Evolutionary conservation across 2,329 filamentous ascomycete species (phyloP).

Genomic region (Colletotrichum godetiae): DNA sequence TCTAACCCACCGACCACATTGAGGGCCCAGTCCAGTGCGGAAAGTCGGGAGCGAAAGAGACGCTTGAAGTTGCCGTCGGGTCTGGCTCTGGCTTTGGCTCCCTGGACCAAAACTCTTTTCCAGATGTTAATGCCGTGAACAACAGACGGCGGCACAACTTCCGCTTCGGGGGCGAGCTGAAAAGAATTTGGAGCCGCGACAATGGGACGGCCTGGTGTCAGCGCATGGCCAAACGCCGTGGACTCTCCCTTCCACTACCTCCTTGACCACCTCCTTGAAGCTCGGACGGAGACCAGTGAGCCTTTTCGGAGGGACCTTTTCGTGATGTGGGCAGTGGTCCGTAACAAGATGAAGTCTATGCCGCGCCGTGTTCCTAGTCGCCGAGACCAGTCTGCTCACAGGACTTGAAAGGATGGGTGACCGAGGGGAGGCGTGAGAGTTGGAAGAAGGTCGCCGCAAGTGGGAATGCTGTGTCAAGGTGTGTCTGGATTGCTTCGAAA

Average conservation of each 20-base stretch:
- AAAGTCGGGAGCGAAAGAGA: not conserved
- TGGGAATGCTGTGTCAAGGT: not conserved
- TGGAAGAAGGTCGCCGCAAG: not conserved
- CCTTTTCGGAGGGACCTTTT: not conserved
- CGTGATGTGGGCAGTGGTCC: constrained; percentile 25
- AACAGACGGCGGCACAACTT: constrained; percentile 18
- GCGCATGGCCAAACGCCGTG: constrained; percentile 14
- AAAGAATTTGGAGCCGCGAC: not conserved
- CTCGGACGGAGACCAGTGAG: not conserved
- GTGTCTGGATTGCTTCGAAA: not conserved
- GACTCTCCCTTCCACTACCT: not conserved
- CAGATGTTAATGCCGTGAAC: constrained; percentile 20
- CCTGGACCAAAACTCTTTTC: constrained; percentile 14
- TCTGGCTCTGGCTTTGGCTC: not conserved
- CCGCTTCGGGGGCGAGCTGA: constrained; percentile 15
- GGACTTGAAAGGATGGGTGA: not conserved
- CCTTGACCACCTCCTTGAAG: not conserved
- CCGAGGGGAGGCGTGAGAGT: not conserved
- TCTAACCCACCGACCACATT: not conserved
- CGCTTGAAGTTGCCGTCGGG: not conserved
- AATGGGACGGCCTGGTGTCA: constrained; percentile 7
- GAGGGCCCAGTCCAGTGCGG: not conserved
- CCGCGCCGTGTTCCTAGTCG: not conserved
- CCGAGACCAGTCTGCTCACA: not conserved
- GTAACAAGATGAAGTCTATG: not conserved